Base-by-base conservation (phyloP, 768 basidiomycete genomes). In the Rhizopogon rudus region DNA sequence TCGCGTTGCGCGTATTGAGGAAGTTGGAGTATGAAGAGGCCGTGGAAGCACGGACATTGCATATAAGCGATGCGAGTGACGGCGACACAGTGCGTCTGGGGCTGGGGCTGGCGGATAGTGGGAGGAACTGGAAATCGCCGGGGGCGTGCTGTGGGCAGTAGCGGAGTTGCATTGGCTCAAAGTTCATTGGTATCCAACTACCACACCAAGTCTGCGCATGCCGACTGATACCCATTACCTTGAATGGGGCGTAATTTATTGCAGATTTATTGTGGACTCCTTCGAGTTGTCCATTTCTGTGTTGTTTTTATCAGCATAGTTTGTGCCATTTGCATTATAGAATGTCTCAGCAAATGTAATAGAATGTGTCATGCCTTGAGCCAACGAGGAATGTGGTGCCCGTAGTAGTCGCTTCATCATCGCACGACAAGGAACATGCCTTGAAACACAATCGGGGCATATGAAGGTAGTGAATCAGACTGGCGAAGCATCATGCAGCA, bases 1-100 rank as follows among this genome's bases (percentile, higher is more conserved):
- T 93, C 41, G 87, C 82, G 4, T 63, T 70, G 48, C 74, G 88
- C 28, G 86, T 92, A 8, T 76, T 84, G 37, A 63, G 65, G 58
- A 71, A 78, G 57, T 85, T 83, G 82, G 89, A 85, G 62, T 82
- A 82, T 62, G 86, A 89, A 53, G 88, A 87, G 53, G 71, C 72
- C 13, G 54, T 77, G 10, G 83, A 84, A 31, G 74, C 75, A 29
- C 65, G 74, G 53, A 68, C 72, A n/a, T 44, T 78, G 57, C 75
- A 71, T 52, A 60, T 76, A 33, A 68, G 65, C 20, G 80, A 76
- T 37, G 67, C 67, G 31, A 73, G 67, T 58, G 52, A 50, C 13
- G 55, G 57, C 5, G 72, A 73, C 13, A 77, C 74, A 10, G 73
- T 82, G 14, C 60, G 67, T 5, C 65, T 79, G 12, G 70, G 66